Evolutionary conservation across 257 asterid genomes (phyloP), one percentile per base, ranked within the genome.

Genomic region (Solanum neorickii): DNA sequence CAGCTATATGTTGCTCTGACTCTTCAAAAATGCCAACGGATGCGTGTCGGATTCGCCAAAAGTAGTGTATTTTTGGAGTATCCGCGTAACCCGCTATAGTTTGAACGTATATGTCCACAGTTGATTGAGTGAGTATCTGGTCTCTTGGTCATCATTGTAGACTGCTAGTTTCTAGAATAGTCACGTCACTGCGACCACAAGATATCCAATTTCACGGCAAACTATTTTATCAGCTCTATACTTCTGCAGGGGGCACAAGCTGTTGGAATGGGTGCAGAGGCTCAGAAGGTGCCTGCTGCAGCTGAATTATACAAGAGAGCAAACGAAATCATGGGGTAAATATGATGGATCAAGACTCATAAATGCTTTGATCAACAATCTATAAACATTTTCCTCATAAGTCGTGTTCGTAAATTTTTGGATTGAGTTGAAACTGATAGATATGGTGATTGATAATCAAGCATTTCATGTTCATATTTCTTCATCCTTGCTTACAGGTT

Each of bases 241-340:
- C 37, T 85, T 72, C 42, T 92, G 88, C 92, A 97, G 99, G 99
- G 99, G 86, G 99, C 99, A 15, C 99, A 97, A 93, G 90, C 98
- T 66, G 98, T 96, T 87, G 99, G 99, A 89, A 97, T 97, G 99
- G 99, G 99, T 11, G 82, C 89, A 88, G 98, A 97, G 92, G 98
- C 99, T 92, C 98, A 95, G 84, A 97, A 93, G 86, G 98, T 97
- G 78, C 97, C 98, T 74, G 98, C 98, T 89, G 99, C 99, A 42
- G 98, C 98, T 89, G 98, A 93, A 87, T 84, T 97, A 85, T 96
- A 94, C 94, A 91, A 89, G 91, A 92, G 89, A 87, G 98, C 99
- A 59, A 96, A 95, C 89, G 95, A 93, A 65, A 95, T 97, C 88
- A 83, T 97, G 90, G 99, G 99, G 99, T 97, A 92, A 39, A 85